Percentiles rank a stretch among this genome's conserved stretches.
phyloP scores from a whole-genome alignment of 2,329 filamentous ascomycete species.

The Fusarium denticulatum region DNA sequence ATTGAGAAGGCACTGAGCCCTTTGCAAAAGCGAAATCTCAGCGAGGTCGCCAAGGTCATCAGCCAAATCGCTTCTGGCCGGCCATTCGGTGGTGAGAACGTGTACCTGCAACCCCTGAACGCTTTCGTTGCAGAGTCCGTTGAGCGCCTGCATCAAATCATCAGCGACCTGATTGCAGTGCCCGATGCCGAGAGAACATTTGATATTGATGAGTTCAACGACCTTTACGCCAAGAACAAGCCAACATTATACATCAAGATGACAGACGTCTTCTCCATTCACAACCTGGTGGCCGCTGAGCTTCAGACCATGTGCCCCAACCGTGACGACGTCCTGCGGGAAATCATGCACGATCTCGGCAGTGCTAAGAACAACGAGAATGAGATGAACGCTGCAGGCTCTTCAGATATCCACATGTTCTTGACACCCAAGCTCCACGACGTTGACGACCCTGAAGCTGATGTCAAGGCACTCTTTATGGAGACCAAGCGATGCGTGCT shows the following conservation, averaged over 20 bases:
- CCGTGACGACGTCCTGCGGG: slow-evolving; percentile 87
- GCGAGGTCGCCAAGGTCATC: slow-evolving; percentile 91
- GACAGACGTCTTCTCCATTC: slow-evolving; percentile 95
- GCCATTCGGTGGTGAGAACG: slow-evolving; percentile 91
- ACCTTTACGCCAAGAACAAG: slow-evolving; percentile 94
- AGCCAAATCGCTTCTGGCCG: slow-evolving; percentile 88
- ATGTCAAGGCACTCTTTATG: slow-evolving; percentile 93
- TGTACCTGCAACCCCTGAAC: slow-evolving; percentile 95
- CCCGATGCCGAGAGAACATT: slow-evolving; percentile 90
- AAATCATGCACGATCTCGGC: slow-evolving; percentile 92
- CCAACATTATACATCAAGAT: slow-evolving; percentile 99
- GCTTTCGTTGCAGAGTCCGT: slow-evolving; percentile 89
- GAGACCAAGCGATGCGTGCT: slow-evolving; percentile 97
- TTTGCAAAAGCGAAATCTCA: slow-evolving; percentile 90
- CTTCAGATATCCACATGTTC: slow-evolving; percentile 90
- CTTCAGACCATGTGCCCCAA: slow-evolving; percentile 79
- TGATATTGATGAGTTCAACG: slow-evolving; percentile 98
- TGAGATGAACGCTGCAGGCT: slow-evolving; percentile 87
- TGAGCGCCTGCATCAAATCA: slow-evolving; percentile 79
- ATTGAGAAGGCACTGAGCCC: slow-evolving; percentile 90
- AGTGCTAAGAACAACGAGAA: slow-evolving; percentile 97
- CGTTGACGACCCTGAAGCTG: slow-evolving; percentile 90
- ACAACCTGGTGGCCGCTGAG: slow-evolving; percentile 85
- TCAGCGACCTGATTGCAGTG: slow-evolving; percentile 81
- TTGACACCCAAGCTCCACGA: slow-evolving; percentile 90